A percentile compares a stretch with the other conserved stretches of the same genome.
These are phyloP conservation scores for Termitomyces sp. DNA, from an alignment of 768 basidiomycete genomes.

Conservation along the genomic window DNA sequence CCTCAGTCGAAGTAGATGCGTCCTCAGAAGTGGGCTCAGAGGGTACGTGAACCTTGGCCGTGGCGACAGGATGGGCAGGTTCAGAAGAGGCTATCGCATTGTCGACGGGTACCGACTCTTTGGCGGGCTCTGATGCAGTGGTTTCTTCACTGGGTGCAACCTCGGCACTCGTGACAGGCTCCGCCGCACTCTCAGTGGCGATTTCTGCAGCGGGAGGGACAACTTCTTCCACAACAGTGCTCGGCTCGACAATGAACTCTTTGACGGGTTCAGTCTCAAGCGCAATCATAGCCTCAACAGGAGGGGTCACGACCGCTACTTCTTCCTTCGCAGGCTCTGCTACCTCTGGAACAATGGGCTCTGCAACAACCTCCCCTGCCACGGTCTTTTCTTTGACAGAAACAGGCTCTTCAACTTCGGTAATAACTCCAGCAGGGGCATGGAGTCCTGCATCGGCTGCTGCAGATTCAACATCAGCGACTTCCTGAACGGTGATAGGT, in stretches of 20 bases:
- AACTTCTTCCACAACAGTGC: background rate
- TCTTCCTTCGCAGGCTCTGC: background rate
- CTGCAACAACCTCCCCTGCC: background rate
- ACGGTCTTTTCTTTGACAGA: background rate
- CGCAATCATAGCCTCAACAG: background rate
- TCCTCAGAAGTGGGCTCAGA: background rate
- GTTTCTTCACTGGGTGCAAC: background rate
- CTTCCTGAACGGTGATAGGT: background rate
- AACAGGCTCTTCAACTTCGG: background rate
- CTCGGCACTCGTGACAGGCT: conserved; percentile 4
- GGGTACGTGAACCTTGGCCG: background rate
- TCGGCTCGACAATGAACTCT: background rate
- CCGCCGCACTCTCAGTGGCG: background rate
- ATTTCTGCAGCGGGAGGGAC: background rate
- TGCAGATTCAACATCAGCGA: background rate
- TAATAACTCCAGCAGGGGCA: background rate
- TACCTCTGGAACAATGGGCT: background rate
- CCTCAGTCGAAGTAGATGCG: background rate
- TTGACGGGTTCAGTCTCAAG: background rate
- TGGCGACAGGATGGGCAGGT: background rate
- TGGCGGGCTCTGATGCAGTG: background rate
- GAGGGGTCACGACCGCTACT: background rate
- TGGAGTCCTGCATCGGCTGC: background rate
- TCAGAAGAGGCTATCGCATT: background rate
- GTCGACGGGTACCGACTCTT: background rate